phyloP scores from a whole-genome alignment of 108 stramenopile genomes.

The Schizochytrium sp. region DNA sequence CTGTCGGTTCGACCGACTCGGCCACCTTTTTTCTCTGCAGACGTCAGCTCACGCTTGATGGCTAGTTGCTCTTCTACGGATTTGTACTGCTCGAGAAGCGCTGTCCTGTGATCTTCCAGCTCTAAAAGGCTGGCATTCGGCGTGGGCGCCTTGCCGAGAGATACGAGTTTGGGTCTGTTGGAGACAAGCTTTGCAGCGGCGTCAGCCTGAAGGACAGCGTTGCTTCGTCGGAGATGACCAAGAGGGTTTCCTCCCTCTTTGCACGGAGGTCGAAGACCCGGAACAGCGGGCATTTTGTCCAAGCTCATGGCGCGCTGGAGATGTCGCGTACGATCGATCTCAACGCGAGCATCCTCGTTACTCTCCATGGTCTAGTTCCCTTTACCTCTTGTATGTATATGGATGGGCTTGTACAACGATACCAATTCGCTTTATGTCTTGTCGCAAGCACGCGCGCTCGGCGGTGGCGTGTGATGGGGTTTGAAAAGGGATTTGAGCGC shows the following conservation, averaged over 20 bases:
- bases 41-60: neutral
- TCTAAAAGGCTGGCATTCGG: neutral
- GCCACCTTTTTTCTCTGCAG: neutral
- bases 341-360: neutral
- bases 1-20: neutral
- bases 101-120: neutral
- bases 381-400: too few species aligned
- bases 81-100: neutral
- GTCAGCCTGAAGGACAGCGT: neutral
- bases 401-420: too few species aligned
- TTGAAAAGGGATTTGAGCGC: too few species aligned
- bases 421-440: too few species aligned
- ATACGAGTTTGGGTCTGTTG: neutral
- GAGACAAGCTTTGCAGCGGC: neutral
- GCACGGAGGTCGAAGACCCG: neutral
- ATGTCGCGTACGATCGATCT: neutral
- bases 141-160: neutral
- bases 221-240: neutral
- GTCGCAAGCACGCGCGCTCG: too few species aligned
- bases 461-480: too few species aligned
- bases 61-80: neutral
- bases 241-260: neutral
- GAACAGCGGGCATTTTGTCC: neutral
- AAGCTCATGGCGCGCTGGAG: slow-evolving; percentile 5
- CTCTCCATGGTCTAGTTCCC: neutral